Percentiles rank a stretch among this genome's conserved stretches.
Evolutionary conservation across 2,329 filamentous ascomycete genomes (phyloP).

Genomic region (Emmonsiellopsis sp.): DNA sequence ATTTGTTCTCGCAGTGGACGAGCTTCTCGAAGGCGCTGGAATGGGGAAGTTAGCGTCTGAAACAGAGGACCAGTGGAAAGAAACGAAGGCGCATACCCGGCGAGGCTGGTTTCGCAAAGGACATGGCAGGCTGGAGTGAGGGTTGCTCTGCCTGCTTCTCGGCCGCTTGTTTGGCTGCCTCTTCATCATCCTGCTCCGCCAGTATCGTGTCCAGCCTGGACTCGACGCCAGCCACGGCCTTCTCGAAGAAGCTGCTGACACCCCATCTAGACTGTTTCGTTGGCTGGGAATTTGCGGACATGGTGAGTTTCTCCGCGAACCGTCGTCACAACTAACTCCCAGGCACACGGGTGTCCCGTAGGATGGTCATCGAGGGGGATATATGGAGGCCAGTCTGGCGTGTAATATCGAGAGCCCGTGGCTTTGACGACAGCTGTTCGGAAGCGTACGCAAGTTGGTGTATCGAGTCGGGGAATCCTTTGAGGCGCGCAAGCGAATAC

Average conservation of each 20-base stretch:
- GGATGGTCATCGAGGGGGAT: background rate
- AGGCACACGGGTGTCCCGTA: background rate
- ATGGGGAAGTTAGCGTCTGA: constrained; percentile 4
- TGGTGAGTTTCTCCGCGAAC: constrained; percentile 3
- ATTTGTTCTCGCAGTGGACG: constrained; percentile 59
- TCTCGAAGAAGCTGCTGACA: constrained; percentile 61
- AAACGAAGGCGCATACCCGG: constrained; percentile 19
- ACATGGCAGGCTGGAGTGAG: constrained; percentile 17
- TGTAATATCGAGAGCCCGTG: background rate
- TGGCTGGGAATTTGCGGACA: constrained; percentile 9
- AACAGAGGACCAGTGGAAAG: background rate
- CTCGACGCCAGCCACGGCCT: constrained; percentile 89
- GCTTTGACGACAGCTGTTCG: background rate
- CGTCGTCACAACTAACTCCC: background rate
- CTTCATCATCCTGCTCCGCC: constrained; percentile 60
- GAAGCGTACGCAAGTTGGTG: too few species aligned
- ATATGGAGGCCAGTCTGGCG: background rate
- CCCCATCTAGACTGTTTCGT: constrained; percentile 56
- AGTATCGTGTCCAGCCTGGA: constrained; percentile 87
- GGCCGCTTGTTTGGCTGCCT: constrained; percentile 19
- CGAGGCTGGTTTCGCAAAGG: constrained; percentile 16
- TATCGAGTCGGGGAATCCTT: too few species aligned
- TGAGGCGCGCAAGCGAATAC: too few species aligned
- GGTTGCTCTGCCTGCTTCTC: constrained; percentile 28
- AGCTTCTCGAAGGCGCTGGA: constrained; percentile 50